Evolutionary conservation across 2,329 filamentous ascomycete species (phyloP).

Genomic region (Scedosporium dehoogii): DNA sequence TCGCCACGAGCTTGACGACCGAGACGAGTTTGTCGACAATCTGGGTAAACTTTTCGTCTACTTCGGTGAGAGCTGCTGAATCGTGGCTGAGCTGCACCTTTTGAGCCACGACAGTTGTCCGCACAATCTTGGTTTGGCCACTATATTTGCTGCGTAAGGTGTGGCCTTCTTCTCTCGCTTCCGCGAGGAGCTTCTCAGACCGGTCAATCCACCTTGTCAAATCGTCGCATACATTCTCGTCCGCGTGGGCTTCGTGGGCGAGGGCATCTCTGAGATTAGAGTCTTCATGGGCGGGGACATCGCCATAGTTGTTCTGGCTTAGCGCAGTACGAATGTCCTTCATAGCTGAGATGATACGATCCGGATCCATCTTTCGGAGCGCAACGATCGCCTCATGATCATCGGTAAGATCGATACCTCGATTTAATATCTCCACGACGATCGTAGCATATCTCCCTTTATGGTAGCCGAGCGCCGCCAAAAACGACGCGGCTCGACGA

Average conservation of each 20-base stretch:
- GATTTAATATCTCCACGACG: constrained; percentile 51
- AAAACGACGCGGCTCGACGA: constrained; percentile 1
- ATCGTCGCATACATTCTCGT: constrained; percentile 8
- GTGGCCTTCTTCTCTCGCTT: not conserved
- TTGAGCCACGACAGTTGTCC: constrained; percentile 72
- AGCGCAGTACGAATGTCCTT: not conserved
- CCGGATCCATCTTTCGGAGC: constrained; percentile 50
- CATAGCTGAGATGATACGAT: constrained; percentile 33
- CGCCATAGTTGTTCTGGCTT: constrained; percentile 20
- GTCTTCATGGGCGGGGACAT: constrained; percentile 25
- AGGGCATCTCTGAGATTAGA: constrained; percentile 25
- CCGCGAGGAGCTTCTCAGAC: constrained; percentile 16
- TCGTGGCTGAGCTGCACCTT: constrained; percentile 72
- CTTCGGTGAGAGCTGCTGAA: constrained; percentile 57
- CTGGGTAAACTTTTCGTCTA: constrained; percentile 61
- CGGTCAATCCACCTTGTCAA: constrained; percentile 18
- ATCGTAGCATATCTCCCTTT: constrained; percentile 6
- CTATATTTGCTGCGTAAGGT: constrained; percentile 66
- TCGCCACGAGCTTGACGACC: constrained; percentile 20
- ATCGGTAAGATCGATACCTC: constrained; percentile 40
- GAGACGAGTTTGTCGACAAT: constrained; percentile 48
- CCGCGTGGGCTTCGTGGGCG: constrained; percentile 11
- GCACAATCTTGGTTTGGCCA: constrained; percentile 56
- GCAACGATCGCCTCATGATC: constrained; percentile 44
- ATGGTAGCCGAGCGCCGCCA: constrained; percentile 7